Evolutionary conservation across 2,329 filamentous ascomycete species (phyloP).

Genomic region (Arthrocladium fulminans): DNA sequence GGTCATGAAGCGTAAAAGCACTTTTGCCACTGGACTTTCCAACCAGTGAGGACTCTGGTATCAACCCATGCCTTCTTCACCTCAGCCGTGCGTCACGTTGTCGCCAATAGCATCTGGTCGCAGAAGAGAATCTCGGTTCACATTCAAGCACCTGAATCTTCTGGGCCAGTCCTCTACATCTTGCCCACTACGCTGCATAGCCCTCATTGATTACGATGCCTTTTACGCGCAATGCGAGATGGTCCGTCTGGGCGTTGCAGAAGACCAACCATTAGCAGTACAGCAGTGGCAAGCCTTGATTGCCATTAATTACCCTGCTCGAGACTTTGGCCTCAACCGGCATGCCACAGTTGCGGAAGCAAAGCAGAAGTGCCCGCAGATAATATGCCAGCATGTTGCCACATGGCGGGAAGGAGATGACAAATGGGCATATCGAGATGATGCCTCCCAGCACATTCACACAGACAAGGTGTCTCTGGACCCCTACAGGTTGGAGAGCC

Average conservation of each 20-base stretch:
- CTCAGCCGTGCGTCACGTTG: conserved; percentile 37
- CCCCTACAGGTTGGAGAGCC: conserved; percentile 76
- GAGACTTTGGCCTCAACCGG: conserved; percentile 67
- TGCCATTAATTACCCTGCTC: conserved; percentile 89
- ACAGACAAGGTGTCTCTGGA: conserved; percentile 93
- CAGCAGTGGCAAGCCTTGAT: conserved; percentile 95
- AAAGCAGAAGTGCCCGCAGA: conserved; percentile 71
- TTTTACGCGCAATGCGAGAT: conserved; percentile 98
- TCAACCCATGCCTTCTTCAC: conserved; percentile 38
- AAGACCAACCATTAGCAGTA: conserved; percentile 76
- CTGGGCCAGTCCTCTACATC: conserved; percentile 61
- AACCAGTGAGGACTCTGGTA: not conserved
- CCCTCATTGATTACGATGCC: conserved; percentile 90
- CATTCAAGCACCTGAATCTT: conserved; percentile 70
- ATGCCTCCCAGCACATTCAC: conserved; percentile 68
- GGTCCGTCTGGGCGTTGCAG: conserved; percentile 65
- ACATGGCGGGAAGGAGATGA: conserved; percentile 90
- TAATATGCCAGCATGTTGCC: conserved; percentile 85
- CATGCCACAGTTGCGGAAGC: conserved; percentile 75
- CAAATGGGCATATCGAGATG: conserved; percentile 81
- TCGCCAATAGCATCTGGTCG: conserved; percentile 30
- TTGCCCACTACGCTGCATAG: conserved; percentile 75
- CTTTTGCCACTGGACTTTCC: not conserved
- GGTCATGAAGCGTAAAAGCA: not conserved
- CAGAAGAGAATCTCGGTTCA: conserved; percentile 59